Base-by-base conservation (phyloP, 345 rosid species). In the Hypericum androsaemum region DNA sequence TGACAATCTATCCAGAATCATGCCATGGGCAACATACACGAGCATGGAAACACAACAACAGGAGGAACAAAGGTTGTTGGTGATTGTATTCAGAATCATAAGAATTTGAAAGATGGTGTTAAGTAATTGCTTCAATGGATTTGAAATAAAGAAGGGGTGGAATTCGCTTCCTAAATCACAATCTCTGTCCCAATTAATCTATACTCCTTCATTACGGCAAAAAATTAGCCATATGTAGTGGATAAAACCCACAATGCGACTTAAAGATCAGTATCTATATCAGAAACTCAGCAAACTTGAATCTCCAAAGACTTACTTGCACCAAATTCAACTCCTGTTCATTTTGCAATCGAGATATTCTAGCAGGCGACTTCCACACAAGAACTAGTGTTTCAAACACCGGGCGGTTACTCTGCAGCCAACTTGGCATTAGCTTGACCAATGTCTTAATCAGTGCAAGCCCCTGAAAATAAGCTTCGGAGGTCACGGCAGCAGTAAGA, bases 281-380 rank as follows among this genome's bases (percentile, higher is more conserved):
- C 32, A 22, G 32, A 22, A 22, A 22, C 1, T 22, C 32, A 22
- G 32, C 32, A 22, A 22, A 22, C 32, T 22, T 22, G 32, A 1
- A 22, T 22, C 32, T 11, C 17, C 61, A 5, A 14, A 49, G 63
- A 67, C 78, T 64, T 79, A 84, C 98, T 70, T 88, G 98, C 53
- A 92, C 88, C 47, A 92, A 78, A 70, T 85, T 84, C 69, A 85
- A 74, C 74, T 92, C 98, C 61, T 88, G 98, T 64, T 92, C 98
- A 68, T 77, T 88, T 46, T 71, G 81, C 75, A 92, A 75, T 58
- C 98, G 96, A 64, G 94, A 71, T 64, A 80, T 75, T 71, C 98
- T 88, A 16, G 79, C 82, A 35, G 94, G 85, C 50, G 98, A 92
- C 65, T 92, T 92, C 98, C 98, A 92, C 47, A 88, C 73, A 69